A percentile compares a stretch with the other conserved stretches of the same genome.
Evolutionary conservation across 306 rosid species (phyloP).

Genomic region (Malus domestica): DNA sequence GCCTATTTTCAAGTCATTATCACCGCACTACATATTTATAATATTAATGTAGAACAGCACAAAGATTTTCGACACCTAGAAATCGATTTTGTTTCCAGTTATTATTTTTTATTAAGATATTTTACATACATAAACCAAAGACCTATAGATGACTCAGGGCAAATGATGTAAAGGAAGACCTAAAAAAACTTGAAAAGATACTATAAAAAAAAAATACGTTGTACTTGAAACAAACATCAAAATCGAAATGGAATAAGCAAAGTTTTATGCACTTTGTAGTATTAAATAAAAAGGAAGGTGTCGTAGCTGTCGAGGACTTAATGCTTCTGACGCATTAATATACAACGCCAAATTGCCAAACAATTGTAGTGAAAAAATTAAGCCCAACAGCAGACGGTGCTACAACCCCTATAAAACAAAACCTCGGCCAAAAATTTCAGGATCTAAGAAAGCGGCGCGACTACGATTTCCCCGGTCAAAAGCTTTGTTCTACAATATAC

Average conservation of each 20-base stretch:
- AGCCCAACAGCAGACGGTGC: constrained; percentile 21
- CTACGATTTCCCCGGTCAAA: background rate
- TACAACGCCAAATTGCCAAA: constrained; percentile 10
- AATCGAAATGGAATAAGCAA: too few relatives aligned
- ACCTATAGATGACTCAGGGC: too few relatives aligned
- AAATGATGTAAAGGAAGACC: accelerated
- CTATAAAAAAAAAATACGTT: too few relatives aligned
- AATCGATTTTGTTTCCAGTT: too few relatives aligned
- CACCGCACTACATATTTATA: too few relatives aligned
- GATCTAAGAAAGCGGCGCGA: background rate
- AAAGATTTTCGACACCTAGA: too few relatives aligned
- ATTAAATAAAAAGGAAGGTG: background rate
- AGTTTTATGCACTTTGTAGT: background rate
- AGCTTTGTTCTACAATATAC: constrained; percentile 20
- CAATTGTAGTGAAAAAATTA: constrained; percentile 2
- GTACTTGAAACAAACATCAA: too few relatives aligned
- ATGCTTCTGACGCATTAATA: constrained; percentile 4
- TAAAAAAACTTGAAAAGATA: too few relatives aligned
- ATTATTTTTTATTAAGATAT: too few relatives aligned
- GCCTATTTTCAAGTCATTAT: too few relatives aligned
- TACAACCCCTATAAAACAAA: background rate
- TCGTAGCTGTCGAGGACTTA: background rate
- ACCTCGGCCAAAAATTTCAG: constrained; percentile 30
- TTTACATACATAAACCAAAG: too few relatives aligned
- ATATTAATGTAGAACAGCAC: too few relatives aligned